phyloP scores from a whole-genome alignment of 805 yeast genomes.

The Teunomyces funiuensis region DNA sequence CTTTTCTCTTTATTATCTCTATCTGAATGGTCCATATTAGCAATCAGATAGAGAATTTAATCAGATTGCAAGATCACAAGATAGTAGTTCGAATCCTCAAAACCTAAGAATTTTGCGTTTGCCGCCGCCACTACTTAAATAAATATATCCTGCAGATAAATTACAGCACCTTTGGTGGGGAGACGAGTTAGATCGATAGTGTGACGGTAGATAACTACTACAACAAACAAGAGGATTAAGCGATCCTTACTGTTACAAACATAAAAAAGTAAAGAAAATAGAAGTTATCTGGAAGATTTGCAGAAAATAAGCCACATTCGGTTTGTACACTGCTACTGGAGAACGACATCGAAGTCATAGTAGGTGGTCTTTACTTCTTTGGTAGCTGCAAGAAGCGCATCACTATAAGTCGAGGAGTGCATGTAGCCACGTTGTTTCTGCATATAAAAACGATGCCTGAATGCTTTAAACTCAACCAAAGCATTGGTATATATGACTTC shows the following conservation, averaged over 20 bases:
- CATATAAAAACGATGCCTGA: too few relatives aligned
- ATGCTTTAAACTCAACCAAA: too few relatives aligned
- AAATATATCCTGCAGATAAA: background rate
- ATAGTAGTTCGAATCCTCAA: background rate
- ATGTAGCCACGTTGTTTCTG: background rate
- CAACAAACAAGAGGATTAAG: too few relatives aligned
- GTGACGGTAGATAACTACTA: background rate
- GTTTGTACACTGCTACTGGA: too few relatives aligned
- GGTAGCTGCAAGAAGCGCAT: background rate
- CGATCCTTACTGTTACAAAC: too few relatives aligned
- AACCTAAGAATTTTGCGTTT: background rate
- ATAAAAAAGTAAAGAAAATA: too few relatives aligned
- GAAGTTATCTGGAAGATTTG: too few relatives aligned
- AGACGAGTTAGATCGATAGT: background rate
- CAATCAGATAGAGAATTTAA: background rate
- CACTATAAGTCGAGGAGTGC: background rate
- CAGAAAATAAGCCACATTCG: too few relatives aligned
- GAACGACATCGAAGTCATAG: too few relatives aligned
- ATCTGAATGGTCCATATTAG: constrained; percentile 2
- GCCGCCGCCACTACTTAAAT: constrained; percentile 4
- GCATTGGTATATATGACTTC: too few relatives aligned
- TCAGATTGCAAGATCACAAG: background rate
- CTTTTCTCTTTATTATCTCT: background rate
- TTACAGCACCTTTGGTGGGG: background rate
- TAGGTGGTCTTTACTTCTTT: too few relatives aligned